Base-by-base conservation (phyloP, 2,329 filamentous ascomycete species). In the Ascomycota sp. region DNA sequence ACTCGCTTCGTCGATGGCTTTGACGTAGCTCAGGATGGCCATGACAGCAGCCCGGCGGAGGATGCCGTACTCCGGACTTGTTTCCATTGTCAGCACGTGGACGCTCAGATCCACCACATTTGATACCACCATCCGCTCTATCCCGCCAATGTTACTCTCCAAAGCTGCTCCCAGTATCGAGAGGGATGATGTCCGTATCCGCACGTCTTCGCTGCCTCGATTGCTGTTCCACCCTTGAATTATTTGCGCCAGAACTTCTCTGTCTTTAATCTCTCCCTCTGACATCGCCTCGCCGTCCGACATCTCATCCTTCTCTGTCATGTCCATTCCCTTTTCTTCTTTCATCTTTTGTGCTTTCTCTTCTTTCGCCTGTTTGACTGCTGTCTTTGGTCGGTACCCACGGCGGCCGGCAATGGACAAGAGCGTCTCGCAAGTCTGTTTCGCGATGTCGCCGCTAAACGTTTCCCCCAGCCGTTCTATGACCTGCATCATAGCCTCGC, bases 171-270 rank as follows among this genome's bases (percentile, higher is more conserved):
- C 65, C 30, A 82, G 57, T 32, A 82, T 63, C 5, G 73, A 76
- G 6, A 83, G 49, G 4, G 76, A 72, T 16, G 76, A 80, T 10
- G 74, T 57, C 1, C 77, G 68, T 41, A 83, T 65, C 4, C 77
- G 63, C 9, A 80, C 57, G 44, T 82, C 76, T 47, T 82, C 76
- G 37, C 63, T 62, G 0, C 72, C 74, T 11, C 62, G 56, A 36
- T 68, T 72, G 39, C 71, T 64, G 41, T 74, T 64, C 76, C 76
- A 81, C 1, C 72, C 74, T 10, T 62, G 55, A 1, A 80, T 58
- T 38, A 81, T 78, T 37, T 62, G 58, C 16, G 59, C 55, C 9
- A 75, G 47, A 32, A 64, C 58, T 25, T 61, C 69, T 36, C 62
- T 62, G 38, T 54, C 61, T 31, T 44, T 52, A 41, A 47, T 59